Percentiles rank a stretch among this genome's conserved stretches.
phyloP scores from a whole-genome alignment of 148 eudicot species.

The Salicornia ramosissima region DNA sequence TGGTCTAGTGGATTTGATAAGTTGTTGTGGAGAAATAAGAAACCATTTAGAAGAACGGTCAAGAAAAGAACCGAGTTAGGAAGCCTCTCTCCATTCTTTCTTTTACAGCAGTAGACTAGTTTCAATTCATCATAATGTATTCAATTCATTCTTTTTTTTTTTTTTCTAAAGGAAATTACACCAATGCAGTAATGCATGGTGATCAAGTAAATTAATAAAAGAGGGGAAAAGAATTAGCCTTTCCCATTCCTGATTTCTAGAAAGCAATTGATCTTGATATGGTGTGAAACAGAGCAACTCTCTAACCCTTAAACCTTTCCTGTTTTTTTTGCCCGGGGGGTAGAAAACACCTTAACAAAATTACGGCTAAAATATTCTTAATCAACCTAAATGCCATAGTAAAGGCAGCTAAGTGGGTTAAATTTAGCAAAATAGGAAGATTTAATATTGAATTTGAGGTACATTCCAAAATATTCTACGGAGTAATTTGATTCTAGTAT shows the following conservation, averaged over 20 bases:
- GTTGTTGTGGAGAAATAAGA: conserved; percentile 74
- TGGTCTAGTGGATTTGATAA: conserved; percentile 37
- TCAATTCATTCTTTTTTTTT: conserved; percentile 43
- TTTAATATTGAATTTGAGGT: too few species aligned
- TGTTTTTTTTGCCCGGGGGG: too few species aligned
- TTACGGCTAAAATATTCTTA: too few species aligned
- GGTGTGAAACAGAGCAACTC: not conserved
- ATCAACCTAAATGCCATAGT: too few species aligned
- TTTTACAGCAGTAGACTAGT: conserved; percentile 19
- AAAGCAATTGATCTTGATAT: not conserved
- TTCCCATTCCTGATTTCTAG: not conserved
- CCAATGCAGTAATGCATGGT: conserved; percentile 8
- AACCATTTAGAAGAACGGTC: conserved; percentile 68
- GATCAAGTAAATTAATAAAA: not conserved
- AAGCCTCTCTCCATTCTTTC: conserved; percentile 49
- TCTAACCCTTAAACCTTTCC: too few species aligned
- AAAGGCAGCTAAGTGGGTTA: too few species aligned
- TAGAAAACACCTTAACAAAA: too few species aligned
- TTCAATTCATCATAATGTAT: conserved; percentile 16
- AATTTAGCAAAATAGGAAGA: too few species aligned
- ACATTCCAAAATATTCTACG: too few species aligned
- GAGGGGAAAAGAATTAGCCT: not conserved
- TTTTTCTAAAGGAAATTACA: too few species aligned
- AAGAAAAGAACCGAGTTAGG: conserved; percentile 65
- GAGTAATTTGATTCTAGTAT: too few species aligned